Base-by-base conservation (phyloP, 805 yeast species). In the Tanozyma kutaoensis region DNA sequence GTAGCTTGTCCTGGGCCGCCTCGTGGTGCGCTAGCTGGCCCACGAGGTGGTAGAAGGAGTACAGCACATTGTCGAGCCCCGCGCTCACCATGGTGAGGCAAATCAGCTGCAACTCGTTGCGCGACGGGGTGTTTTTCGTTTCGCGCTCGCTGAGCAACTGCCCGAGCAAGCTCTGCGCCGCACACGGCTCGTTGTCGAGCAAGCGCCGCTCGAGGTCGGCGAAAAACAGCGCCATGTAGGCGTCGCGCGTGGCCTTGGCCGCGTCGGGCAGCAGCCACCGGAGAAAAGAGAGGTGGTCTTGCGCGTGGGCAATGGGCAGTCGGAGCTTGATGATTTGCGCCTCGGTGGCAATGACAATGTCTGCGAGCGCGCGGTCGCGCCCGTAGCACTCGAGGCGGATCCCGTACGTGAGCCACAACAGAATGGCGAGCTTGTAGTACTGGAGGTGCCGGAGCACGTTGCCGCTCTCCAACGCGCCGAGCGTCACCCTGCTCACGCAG, bases 11-110 rank as follows among this genome's bases (percentile, higher is more conserved):
- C 40, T 72, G 77, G 8, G 70, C 37, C 0, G 28, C 32, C 16
- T 31, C 35, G 2, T 60, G 58, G 12, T 59, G 57, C 5, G 76
- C 61, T 23, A 78, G 49, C 22, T 72, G 77, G 1, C 78, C 78
- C 36, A 76, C 42, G 7, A 75, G 57, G 34, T 76, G 72, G 34
- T 67, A 66, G 26, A 77, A 54, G 25, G 70, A 76, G 18, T 76
- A 55, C 0, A 84, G 75, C 1, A 76, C 67, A 35, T 79, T 78
- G 42, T 78, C 88, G 14, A 78, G 50, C 0, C 91, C 91, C 7
- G 86, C 91, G 37, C 84, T 74, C 0, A 78, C 75, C 76, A 77
- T 70, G 0, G 86, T 74, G 22, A 78, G 52, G 41, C 86, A 77
- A 5, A 75, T 60, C 24, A 80, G 69, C 24, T 57, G 55, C 26